Base-by-base conservation (phyloP, 1,139 yeast species). In the Protomyces pachydermus region DNA sequence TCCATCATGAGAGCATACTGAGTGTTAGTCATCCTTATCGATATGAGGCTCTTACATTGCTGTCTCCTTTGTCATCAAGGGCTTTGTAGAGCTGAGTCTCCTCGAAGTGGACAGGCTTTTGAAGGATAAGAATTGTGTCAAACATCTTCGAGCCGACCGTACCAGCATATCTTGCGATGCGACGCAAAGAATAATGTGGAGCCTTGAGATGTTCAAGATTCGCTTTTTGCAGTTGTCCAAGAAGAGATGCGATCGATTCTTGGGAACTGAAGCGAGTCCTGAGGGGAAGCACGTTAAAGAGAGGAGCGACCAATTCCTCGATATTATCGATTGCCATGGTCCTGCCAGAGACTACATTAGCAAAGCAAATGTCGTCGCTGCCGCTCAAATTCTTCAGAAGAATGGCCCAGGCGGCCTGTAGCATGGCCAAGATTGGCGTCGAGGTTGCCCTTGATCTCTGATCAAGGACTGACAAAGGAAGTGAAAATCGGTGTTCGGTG, bases 121-220 rank as follows among this genome's bases (percentile, higher is more conserved):
- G 70, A 14, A 69, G 42, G 20, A 69, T 65, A 20, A 69, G 37
- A 42, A 67, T 55, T 3, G 69, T 65, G 60, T 69, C 70, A 37
- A 68, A 68, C 4, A 69, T 57, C 18, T 50, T 18, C 3, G 25
- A 28, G 5, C 53, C 63, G 16, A 12, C 39, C 14, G 39, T 45
- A 5, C 35, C 38, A 6, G 58, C 58, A 5, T 51, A 32, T 14
- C 51, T 37, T 10, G 50, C 12, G 51, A 56, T 32, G 45, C 58
- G 32, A 2, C 66, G 57, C 18, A 67, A 54, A 8, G 70, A 65
- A 10, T 61, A 56, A 46, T 61, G 67, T 18, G 65, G 69, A 46
- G 65, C 54, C 18, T 50, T 54, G 14, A 45, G 38, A 12, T 42
- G 25, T 34, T 28, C 35, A 9, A 48, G 46, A 25, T 54, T 51